Evolutionary conservation across 2,329 filamentous ascomycete genomes (phyloP).

Genomic region (Sclerotinia nivalis): DNA sequence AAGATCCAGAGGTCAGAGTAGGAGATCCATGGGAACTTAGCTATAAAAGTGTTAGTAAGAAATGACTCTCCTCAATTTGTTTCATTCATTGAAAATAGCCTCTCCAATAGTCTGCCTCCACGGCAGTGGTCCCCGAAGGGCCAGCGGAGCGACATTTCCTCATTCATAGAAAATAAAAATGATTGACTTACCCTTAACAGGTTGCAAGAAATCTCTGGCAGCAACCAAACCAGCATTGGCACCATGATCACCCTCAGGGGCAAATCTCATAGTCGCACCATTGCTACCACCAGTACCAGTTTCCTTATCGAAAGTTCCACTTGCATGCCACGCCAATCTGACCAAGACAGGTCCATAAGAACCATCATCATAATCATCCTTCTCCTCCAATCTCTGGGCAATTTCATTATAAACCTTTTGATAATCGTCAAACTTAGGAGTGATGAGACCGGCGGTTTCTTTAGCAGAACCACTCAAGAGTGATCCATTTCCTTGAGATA

Average conservation of each 20-base stretch:
- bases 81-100: neutral
- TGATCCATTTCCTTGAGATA: constrained; percentile 54
- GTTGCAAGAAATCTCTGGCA: constrained; percentile 90
- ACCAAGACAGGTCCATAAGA: constrained; percentile 92
- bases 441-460: constrained; percentile 57
- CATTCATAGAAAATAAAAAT: neutral
- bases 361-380: constrained; percentile 95
- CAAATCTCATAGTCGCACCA: constrained; percentile 95
- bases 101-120: neutral
- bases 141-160: neutral
- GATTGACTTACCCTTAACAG: constrained; percentile 69
- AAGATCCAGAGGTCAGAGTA: constrained; percentile 99
- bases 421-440: constrained; percentile 82
- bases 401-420: constrained; percentile 93
- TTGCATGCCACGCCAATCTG: constrained; percentile 90
- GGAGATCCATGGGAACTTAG: constrained; percentile 89
- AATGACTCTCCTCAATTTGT: neutral
- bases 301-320: constrained; percentile 86
- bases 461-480: constrained; percentile 42
- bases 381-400: constrained; percentile 76
- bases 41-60: constrained; percentile 43
- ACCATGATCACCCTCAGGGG: constrained; percentile 84
- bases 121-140: neutral
- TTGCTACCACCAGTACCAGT: constrained; percentile 92
- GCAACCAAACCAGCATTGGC: constrained; percentile 88